Conservation (phyloP, 1,284 basidiomycete species). For the Ceratobasidium sp. region DNA sequence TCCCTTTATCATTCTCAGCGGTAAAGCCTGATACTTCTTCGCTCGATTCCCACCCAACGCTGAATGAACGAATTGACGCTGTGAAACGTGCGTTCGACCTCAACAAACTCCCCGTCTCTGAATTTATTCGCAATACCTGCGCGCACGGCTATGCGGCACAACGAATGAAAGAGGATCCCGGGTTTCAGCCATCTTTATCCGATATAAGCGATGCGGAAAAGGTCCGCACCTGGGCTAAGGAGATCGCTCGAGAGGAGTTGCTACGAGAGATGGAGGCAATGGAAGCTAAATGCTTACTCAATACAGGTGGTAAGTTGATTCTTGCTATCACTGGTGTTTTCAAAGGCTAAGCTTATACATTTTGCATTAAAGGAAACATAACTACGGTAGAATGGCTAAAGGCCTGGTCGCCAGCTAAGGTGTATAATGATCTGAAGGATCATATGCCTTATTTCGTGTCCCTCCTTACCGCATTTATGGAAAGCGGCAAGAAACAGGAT, state of each 20-base stretch:
- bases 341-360: no score
- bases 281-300: background rate
- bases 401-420: background rate
- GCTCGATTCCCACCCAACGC: background rate
- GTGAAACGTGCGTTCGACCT: background rate
- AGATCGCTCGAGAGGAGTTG: background rate
- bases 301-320: background rate
- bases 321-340: no score
- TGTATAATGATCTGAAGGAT: background rate
- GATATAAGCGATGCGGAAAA: background rate
- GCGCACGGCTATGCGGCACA: background rate
- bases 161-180: background rate
- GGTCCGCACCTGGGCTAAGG: background rate
- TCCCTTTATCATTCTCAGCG: background rate
- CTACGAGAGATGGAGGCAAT: background rate
- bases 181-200: background rate
- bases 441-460: constrained; percentile 1
- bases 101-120: background rate
- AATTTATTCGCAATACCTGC: background rate
- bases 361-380: no score
- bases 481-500: background rate
- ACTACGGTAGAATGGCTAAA: background rate
- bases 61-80: background rate
- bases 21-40: background rate
- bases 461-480: background rate